Base-by-base conservation (phyloP, 495 filamentous ascomycete genomes). In the Hypoxylon fuscum region DNA sequence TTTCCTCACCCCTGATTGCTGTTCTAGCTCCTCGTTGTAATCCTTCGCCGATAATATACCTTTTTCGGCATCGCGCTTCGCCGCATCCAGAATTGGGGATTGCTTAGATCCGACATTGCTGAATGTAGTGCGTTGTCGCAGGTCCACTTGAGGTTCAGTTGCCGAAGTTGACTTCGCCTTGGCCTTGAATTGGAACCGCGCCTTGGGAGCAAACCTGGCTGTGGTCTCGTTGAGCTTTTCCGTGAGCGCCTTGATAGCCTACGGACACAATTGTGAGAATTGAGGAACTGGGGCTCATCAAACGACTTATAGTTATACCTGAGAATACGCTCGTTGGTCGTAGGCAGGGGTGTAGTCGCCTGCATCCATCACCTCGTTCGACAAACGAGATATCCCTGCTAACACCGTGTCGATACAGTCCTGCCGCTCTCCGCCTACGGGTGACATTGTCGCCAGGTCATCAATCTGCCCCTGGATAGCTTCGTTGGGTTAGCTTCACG, bases 1-100 rank as follows among this genome's bases (percentile, higher is more conserved):
- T 58, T 79, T 83, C 22, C 81, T 78, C 25, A 85, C 78, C 1
- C 70, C 72, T 1, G 53, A 53, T 15, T 56, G 40, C 0, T 64
- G 71, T 9, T 75, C 64, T 25, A 83, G 74, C 59, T 83, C 79
- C 29, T 78, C 75, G 58, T 84, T 83, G 66, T 83, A 83, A 59
- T 83, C 72, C 54, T 82, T 81, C 4, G 61, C 14, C 31, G 72
- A 62, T 5, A 72, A 65, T 0, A 70, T 66, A 7, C 64, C 55
- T 14, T 60, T 48, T 9, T 74, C 32, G 6, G 49, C 62, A 45
- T 80, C 76, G 6, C 60, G 66, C 34, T 72, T 68, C n/a, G 76
- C 72, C 3, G 59, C 29, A 10, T 74, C 70, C 5, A 61, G 17
- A 18, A 47, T 34, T 1, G 65, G 37, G 4, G 45, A 44, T 3